These are phyloP conservation scores for Phialophora verrucosa DNA, from an alignment of 2,329 filamentous ascomycete species.

Conservation along the genomic window DNA sequence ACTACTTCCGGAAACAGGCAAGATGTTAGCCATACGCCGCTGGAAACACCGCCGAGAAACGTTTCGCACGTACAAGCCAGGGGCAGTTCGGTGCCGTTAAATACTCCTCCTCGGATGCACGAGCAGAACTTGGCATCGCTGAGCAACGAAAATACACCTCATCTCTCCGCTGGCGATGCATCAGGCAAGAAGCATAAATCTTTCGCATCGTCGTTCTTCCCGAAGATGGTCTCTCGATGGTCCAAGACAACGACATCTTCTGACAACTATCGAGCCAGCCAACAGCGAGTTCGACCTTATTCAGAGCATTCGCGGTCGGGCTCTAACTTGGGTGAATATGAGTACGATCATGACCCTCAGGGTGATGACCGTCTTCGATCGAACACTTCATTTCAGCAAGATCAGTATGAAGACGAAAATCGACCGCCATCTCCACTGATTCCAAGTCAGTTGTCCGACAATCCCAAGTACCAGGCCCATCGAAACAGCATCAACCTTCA, in stretches of 20 bases:
- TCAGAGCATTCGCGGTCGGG: constrained; percentile 74
- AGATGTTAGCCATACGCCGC: constrained; percentile 23
- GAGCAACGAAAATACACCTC: constrained; percentile 81
- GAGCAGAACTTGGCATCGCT: constrained; percentile 51
- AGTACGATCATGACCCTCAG: constrained; percentile 56
- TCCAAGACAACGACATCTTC: constrained; percentile 95
- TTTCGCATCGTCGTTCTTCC: constrained; percentile 78
- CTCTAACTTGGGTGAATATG: constrained; percentile 73
- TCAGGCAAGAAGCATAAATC: constrained; percentile 90
- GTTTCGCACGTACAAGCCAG: constrained; percentile 45
- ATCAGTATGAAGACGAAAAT: constrained; percentile 46
- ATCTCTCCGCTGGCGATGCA: constrained; percentile 57
- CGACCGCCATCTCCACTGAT: constrained; percentile 66
- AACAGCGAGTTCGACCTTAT: constrained; percentile 60
- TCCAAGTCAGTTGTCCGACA: constrained; percentile 61
- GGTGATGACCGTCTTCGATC: constrained; percentile 55
- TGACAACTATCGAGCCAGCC: constrained; percentile 73
- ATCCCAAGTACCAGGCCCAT: constrained; percentile 69
- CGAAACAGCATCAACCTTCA: constrained; percentile 68
- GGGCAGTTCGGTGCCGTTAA: constrained; percentile 51
- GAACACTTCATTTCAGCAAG: constrained; percentile 49
- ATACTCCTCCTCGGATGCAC: constrained; percentile 53
- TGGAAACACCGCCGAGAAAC: constrained; percentile 29
- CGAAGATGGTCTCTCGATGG: constrained; percentile 85
- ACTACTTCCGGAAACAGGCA: constrained; percentile 28